Base-by-base conservation (phyloP, 768 basidiomycete genomes). In the Coprinopsis strossmayeri region DNA sequence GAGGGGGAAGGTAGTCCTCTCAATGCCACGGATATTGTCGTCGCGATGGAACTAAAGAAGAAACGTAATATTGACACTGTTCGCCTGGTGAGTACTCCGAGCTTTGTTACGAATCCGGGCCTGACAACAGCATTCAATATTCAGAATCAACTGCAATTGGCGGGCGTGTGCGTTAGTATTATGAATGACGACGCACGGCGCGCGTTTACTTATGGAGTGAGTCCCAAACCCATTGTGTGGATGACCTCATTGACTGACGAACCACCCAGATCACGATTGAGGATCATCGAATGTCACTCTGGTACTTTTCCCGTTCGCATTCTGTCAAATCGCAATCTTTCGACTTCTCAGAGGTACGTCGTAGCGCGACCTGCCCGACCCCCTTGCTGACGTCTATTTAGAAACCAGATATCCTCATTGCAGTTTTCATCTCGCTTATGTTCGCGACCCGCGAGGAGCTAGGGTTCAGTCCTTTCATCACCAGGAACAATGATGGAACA, bases 261-360 rank as follows among this genome's bases (percentile, higher is more conserved):
- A 43, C 13, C 15, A 4, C n/a, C 9, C 5, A 53, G 52, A 39
- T 53, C 15, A 37, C 52, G 10, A 48, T 53, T 15, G 52, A 53
- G 42, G 47, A 32, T 30, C 13, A 25, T 3, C 13, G 18, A 3
- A 45, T 48, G 34, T 38, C 42, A 9, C 13, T 53, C 0, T 49
- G 52, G 52, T 45, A 49, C 21, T 53, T 53, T 34, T 49, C 38
- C 2, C 46, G 52, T 25, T 48, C 47, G 5, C 47, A 53, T 34
- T 43, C 52, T 1, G 17, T 42, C 24, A 53, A 49, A 23, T 48
- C 52, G 9, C 4, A 39, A 4, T 3, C 28, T 10, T 53, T 53
- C 21, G 20, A 34, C 28, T 45, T 53, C 18, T 34, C 32, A 3
- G 25, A 23, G 25, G 52, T 53, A 25, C 21, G 32, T 7, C 2